Conservation (phyloP, 2,329 filamentous ascomycete genomes). For the Calycina herbarum region DNA sequence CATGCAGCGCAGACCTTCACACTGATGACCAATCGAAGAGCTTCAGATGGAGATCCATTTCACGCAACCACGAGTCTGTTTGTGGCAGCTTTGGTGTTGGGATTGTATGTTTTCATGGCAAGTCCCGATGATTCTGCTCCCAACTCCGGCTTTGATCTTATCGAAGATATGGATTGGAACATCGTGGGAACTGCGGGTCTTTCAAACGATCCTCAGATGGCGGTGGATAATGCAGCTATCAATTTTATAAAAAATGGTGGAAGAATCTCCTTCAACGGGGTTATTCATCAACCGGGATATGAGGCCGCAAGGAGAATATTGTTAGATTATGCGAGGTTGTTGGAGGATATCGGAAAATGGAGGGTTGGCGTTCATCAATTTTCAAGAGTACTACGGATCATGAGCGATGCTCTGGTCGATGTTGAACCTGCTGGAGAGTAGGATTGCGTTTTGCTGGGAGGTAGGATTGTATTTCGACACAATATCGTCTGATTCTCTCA, state of each 20-base stretch:
- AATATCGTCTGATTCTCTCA: neutral
- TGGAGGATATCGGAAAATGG: conserved; percentile 54
- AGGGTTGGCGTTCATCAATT: conserved; percentile 46
- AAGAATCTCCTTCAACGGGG: conserved; percentile 47
- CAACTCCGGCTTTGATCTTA: conserved; percentile 43
- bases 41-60: conserved; percentile 52
- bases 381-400: conserved; percentile 52
- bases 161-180: conserved; percentile 52
- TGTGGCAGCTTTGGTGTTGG: conserved; percentile 50
- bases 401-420: conserved; percentile 51
- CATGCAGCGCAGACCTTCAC: conserved; percentile 55
- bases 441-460: conserved; percentile 12
- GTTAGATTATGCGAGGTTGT: conserved; percentile 51
- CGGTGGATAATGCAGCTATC: conserved; percentile 37
- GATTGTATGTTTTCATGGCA: conserved; percentile 51
- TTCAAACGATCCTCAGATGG: conserved; percentile 22
- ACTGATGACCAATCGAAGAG: conserved; percentile 50
- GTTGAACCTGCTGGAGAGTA: conserved; percentile 25
- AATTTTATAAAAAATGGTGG: conserved; percentile 51
- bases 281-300: conserved; percentile 50
- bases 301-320: conserved; percentile 51
- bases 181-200: conserved; percentile 48
- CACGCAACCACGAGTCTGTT: conserved; percentile 52
- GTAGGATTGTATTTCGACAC: conserved; percentile 8
- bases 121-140: conserved; percentile 19